Percentiles rank a stretch among this genome's conserved stretches.
These are phyloP conservation scores for Afroboletus lepidellus DNA, from an alignment of 1,284 basidiomycete species.

Conservation along the genomic window DNA sequence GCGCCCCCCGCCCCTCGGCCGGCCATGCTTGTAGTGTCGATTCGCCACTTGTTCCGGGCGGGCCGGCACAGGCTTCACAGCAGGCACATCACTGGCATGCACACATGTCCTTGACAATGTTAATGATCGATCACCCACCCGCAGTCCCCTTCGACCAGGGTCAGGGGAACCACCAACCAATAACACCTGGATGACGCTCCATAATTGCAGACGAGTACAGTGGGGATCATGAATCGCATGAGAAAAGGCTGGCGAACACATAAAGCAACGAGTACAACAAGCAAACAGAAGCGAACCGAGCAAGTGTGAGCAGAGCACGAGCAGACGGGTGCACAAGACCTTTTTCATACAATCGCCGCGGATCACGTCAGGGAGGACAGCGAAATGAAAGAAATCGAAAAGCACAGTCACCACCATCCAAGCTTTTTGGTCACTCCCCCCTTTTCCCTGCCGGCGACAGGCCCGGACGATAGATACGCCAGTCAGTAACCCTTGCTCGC, in stretches of 20 bases:
- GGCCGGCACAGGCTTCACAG: not conserved
- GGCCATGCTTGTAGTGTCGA: not conserved
- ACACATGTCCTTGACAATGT: not conserved
- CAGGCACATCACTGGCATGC: not conserved
- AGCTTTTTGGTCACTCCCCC: slow-evolving; percentile 9
- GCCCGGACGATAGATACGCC: slow-evolving; percentile 21
- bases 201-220: slow-evolving; percentile 10
- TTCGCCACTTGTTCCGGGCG: not conserved
- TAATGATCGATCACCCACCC: slow-evolving; percentile 10
- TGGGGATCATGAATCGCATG: slow-evolving; percentile 11
- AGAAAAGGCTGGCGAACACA: not conserved
- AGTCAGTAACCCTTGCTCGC: slow-evolving; percentile 14
- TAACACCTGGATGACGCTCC: not conserved
- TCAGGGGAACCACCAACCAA: not conserved
- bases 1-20: not conserved
- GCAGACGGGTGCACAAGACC: slow-evolving; percentile 16
- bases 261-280: slow-evolving; percentile 3
- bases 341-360: slow-evolving; percentile 21
- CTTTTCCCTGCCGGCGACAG: slow-evolving; percentile 11
- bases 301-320: slow-evolving; percentile 14
- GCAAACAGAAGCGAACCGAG: slow-evolving; percentile 3
- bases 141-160: slow-evolving; percentile 9
- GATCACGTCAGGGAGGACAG: slow-evolving; percentile 9
- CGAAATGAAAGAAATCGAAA: slow-evolving; percentile 3
- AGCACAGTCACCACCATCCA: slow-evolving; percentile 16